These are phyloP conservation scores for Elsinoe fawcettii DNA, from an alignment of 2,329 filamentous ascomycete genomes.

Conservation along the genomic window DNA sequence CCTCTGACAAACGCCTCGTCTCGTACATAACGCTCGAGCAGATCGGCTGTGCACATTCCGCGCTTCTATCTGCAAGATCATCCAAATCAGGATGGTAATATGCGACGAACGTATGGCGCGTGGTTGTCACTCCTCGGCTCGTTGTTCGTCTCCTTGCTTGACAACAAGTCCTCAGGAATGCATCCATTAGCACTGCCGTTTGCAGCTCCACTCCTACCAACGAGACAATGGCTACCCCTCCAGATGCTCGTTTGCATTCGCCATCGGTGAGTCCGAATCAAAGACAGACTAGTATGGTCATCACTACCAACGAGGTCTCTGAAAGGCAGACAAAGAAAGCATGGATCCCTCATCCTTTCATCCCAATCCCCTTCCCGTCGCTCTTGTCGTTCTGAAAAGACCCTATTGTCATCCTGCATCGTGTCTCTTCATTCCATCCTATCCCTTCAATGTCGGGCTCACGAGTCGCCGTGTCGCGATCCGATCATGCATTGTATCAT, in stretches of 20 bases:
- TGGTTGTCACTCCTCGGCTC: neutral
- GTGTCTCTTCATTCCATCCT: slow-evolving; percentile 16
- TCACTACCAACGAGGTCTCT: neutral
- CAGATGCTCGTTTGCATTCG: slow-evolving; percentile 7
- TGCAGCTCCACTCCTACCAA: slow-evolving; percentile 5
- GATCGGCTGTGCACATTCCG: slow-evolving; percentile 1
- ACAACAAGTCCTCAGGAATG: neutral
- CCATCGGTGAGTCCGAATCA: neutral
- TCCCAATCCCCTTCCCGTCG: neutral
- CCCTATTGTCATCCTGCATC: neutral
- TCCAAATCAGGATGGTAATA: neutral
- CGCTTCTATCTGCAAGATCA: neutral
- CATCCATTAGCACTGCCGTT: slow-evolving; percentile 5
- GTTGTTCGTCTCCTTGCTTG: neutral
- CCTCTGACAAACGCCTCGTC: neutral
- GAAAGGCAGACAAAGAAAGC: slow-evolving; percentile 5
- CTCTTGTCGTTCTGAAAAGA: slow-evolving; percentile 5
- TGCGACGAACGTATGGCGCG: neutral
- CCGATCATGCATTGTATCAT: slow-evolving; percentile 11
- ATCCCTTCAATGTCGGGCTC: slow-evolving; percentile 19
- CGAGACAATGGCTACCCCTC: neutral
- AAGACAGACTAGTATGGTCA: neutral
- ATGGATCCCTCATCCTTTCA: neutral
- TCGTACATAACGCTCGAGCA: neutral
- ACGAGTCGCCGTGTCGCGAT: slow-evolving; percentile 17